Evolutionary conservation across 768 basidiomycete genomes (phyloP).

Genomic region (Macrolepiota fuliginosa): DNA sequence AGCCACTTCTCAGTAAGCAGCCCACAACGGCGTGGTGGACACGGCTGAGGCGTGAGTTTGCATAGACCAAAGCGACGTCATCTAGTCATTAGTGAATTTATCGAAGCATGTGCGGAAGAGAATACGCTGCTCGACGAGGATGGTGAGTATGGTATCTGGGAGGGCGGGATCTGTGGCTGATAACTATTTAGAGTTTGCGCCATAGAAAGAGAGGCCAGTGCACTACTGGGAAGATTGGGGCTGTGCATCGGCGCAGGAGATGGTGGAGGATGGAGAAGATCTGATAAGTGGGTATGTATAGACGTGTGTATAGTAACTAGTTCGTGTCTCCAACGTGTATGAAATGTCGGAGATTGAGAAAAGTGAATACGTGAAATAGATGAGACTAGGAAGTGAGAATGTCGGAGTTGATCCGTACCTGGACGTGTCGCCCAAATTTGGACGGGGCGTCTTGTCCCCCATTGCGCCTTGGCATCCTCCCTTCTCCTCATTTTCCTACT

Average conservation of each 20-base stretch:
- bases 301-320: background rate
- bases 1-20: slow-evolving; percentile 65
- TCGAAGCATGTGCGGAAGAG: slow-evolving; percentile 80
- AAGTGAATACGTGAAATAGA: background rate
- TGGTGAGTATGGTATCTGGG: slow-evolving; percentile 41
- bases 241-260: background rate
- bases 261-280: background rate
- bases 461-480: slow-evolving; percentile 7
- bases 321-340: slow-evolving; percentile 12
- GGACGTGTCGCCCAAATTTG: slow-evolving; percentile 11
- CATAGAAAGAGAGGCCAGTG: slow-evolving; percentile 16
- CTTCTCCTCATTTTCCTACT: slow-evolving; percentile 5
- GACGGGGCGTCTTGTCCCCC: slow-evolving; percentile 7
- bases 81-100: slow-evolving; percentile 74
- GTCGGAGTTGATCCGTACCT: slow-evolving; percentile 15
- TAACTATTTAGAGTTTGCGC: slow-evolving; percentile 22
- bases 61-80: slow-evolving; percentile 77
- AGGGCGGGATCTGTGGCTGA: background rate
- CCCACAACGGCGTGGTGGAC: slow-evolving; percentile 1
- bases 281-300: slow-evolving; percentile 8
- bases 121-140: slow-evolving; percentile 82
- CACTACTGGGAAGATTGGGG: background rate
- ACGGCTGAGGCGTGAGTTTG: slow-evolving; percentile 15
- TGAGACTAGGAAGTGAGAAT: slow-evolving; percentile 8
- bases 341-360: background rate